Evolutionary conservation across 306 rosid genomes (phyloP), one percentile per base, ranked within the genome.

Genomic region (Pueraria montana): DNA sequence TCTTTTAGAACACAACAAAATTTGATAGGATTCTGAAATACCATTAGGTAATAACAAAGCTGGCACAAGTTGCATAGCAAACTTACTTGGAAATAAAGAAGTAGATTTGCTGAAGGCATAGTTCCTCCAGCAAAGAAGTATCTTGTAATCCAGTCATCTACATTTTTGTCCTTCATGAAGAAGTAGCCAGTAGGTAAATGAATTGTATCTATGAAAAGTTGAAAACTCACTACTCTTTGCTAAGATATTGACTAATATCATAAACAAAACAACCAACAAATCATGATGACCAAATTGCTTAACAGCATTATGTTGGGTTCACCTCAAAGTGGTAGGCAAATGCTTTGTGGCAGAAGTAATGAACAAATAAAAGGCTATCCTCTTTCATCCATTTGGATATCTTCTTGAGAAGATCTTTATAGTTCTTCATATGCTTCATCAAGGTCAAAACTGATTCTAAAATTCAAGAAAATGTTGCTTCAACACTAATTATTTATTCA

Each of bases 301-400:
- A 68, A 26, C 55, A 20, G 13, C 42, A 7, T 27, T 16, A 63
- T 50, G 82, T 34, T 66, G 59, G 63, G 62, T 74, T 65, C 75
- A 95, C 99, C 99, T 95, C 98, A 86, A 87, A 95, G 88, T 95
- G 98, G 82, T 93, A 95, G 78, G 99, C 98, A 89, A 93, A 88
- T 64, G 87, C 66, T 84, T 92, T 92, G 72, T 95, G 98, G 84
- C 97, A 95, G 90, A 95, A 95, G 84, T 93, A 74, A 73, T 91
- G 91, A 84, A 93, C 90, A 89, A 93, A 93, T 32, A 95, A 88
- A 80, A 91, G 91, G 82, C 92, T 49, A 52, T 93, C 96, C 75
- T 89, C 89, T 79, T 93, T 91, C 98, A 93, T 87, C 99, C 98
- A 95, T 46, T 69, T 81, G 80, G 98, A 91, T 89, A 95, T 95